Conservation (phyloP, 495 filamentous ascomycete species). For the Geopyxis carbonaria region DNA sequence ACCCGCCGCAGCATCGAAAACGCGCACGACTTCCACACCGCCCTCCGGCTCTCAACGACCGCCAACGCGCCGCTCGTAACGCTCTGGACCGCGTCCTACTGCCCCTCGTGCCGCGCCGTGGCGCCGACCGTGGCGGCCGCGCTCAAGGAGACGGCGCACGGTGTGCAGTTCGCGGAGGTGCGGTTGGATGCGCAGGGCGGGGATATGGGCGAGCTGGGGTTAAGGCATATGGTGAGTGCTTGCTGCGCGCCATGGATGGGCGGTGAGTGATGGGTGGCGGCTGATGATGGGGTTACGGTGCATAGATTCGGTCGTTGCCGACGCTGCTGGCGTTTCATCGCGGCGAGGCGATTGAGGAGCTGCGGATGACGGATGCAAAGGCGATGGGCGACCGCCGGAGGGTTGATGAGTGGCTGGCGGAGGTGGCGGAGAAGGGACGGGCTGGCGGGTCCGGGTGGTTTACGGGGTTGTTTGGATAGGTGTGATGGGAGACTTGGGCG, state of each 20-base stretch:
- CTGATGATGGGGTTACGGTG: neutral
- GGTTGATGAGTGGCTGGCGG: conserved; percentile 44
- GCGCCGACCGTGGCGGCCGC: conserved; percentile 38
- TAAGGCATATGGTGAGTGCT: conserved; percentile 34
- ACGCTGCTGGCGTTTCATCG: conserved; percentile 50
- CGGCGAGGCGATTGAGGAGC: conserved; percentile 39
- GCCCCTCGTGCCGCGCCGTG: conserved; percentile 39
- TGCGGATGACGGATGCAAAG: conserved; percentile 37
- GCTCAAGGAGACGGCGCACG: conserved; percentile 35
- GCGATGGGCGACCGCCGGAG: conserved; percentile 37
- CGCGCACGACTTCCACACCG: conserved; percentile 42
- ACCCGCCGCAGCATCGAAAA: too few relatives aligned
- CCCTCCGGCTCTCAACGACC: conserved; percentile 42
- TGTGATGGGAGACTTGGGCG: too few relatives aligned
- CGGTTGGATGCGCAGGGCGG: conserved; percentile 46
- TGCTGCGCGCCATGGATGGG: neutral
- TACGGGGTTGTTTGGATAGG: conserved; percentile 33
- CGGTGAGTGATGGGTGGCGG: conserved; percentile 3
- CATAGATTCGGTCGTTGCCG: conserved; percentile 42
- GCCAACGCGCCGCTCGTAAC: conserved; percentile 44
- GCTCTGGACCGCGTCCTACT: conserved; percentile 53
- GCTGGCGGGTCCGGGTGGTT: conserved; percentile 25
- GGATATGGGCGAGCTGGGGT: conserved; percentile 34
- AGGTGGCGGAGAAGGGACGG: conserved; percentile 33
- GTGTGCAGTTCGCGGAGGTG: conserved; percentile 43